A percentile compares a stretch with the other conserved stretches of the same genome.
Evolutionary conservation across 1,139 yeast species (phyloP).

Genomic region (Zhuliangozyma blackwelliae): DNA sequence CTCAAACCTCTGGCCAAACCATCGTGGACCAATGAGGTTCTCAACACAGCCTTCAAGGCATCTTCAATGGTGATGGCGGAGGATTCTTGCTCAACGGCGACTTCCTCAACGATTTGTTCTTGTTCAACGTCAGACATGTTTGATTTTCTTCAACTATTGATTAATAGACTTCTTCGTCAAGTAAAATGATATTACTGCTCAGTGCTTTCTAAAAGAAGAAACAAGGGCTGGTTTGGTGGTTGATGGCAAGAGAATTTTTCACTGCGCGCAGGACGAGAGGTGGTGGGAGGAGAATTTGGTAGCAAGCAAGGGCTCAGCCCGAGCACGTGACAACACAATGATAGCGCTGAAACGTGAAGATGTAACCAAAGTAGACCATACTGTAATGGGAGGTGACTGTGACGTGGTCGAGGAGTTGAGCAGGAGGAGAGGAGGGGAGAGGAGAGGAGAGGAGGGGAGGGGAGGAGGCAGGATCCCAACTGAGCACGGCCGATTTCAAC

Average conservation of each 20-base stretch:
- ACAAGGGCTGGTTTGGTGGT: neutral
- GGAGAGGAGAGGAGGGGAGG: too few species aligned
- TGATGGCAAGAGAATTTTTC: constrained; percentile 14
- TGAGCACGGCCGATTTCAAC: too few species aligned
- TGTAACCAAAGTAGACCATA: too few species aligned
- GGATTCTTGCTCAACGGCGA: constrained; percentile 79
- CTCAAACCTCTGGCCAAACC: constrained; percentile 99
- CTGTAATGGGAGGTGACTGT: too few species aligned
- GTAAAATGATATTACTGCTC: constrained; percentile 54
- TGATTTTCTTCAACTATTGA: constrained; percentile 13
- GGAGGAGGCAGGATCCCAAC: too few species aligned
- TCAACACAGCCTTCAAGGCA: constrained; percentile 96
- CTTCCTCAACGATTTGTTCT: constrained; percentile 81
- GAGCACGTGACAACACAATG: too few species aligned
- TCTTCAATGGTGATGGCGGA: constrained; percentile 96
- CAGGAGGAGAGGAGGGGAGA: too few species aligned
- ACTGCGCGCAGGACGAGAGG: constrained; percentile 2
- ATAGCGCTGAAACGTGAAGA: too few species aligned
- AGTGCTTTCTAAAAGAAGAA: constrained; percentile 38
- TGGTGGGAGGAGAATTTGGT: neutral
- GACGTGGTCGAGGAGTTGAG: too few species aligned
- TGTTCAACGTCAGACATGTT: constrained; percentile 85
- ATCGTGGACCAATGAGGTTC: constrained; percentile 97
- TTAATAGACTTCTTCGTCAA: constrained; percentile 83
- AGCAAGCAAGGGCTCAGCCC: neutral